phyloP scores from a whole-genome alignment of 768 basidiomycete species.

The Hygrocybe coccinea region DNA sequence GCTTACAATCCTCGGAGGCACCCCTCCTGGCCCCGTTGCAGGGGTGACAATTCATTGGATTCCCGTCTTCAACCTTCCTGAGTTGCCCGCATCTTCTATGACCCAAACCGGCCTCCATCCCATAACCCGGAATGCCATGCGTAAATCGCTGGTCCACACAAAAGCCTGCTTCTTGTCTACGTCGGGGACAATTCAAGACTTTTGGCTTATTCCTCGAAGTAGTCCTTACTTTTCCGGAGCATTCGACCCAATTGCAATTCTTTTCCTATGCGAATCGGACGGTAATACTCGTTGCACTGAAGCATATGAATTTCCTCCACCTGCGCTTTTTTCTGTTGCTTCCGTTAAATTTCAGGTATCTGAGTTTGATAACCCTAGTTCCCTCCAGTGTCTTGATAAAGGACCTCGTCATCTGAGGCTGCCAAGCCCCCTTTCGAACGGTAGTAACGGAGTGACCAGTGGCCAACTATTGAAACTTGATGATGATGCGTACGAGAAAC shows the following conservation, averaged over 20 bases:
- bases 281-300: constrained; percentile 49
- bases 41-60: constrained; percentile 69
- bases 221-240: constrained; percentile 65
- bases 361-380: constrained; percentile 23
- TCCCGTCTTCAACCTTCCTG: constrained; percentile 57
- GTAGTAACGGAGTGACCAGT: constrained; percentile 36
- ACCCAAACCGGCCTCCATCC: constrained; percentile 36
- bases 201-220: constrained; percentile 63
- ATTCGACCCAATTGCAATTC: constrained; percentile 64
- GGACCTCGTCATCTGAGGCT: constrained; percentile 36
- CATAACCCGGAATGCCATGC: constrained; percentile 57
- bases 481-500: constrained; percentile 41
- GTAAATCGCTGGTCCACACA: constrained; percentile 47
- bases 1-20: constrained; percentile 75
- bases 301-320: constrained; percentile 71
- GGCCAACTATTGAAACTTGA: constrained; percentile 46
- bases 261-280: constrained; percentile 53
- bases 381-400: constrained; percentile 35
- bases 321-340: constrained; percentile 26
- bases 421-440: constrained; percentile 36
- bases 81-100: constrained; percentile 34
- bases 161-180: constrained; percentile 57
- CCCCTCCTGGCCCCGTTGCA: constrained; percentile 44
- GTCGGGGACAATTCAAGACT: constrained; percentile 65
- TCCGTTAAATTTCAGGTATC: background rate